Evolutionary conservation across 352 stramenopile species (phyloP), one percentile per base, ranked within the genome.

Genomic region (Globisporangium megalacanthum): DNA sequence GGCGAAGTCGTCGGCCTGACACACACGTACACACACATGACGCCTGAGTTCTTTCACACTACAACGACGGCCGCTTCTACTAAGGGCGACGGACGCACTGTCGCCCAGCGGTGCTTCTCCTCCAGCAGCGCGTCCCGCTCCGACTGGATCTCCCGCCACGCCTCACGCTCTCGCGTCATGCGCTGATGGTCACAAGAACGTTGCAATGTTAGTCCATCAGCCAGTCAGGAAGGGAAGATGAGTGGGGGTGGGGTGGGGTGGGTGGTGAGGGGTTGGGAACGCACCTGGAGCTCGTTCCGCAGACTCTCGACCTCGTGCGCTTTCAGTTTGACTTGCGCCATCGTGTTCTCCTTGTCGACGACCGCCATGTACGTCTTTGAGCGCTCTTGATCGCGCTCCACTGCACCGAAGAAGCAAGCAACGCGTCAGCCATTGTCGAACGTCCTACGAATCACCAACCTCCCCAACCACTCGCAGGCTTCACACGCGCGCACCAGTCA

Each of bases 31-130:
- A 15, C n/a, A 36, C 55, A 33, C 25, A 39, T 19, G 7, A 41
- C 37, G 48, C 7, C n/a, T 49, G 8, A 49, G 19, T 6, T 15
- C 7, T 15, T 19, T 13, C 35, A 39, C 35, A 13, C 7, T 13
- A 13, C 6, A 39, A 13, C 35, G 35, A 39, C 35, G 6, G 35
- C 7, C 35, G 35, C 35, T 13, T 39, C 35, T 13, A 13, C 35
- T 13, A 13, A 39, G 2, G 35, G 10, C 6, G 35, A 20, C 10
- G 14, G 15, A 60, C 67, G 19, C 59, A 89, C 80, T 79, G 89
- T 85, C 33, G 79, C 79, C 83, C 83, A 94, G 11, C 82, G 81
- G 60, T 94, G 83, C 49, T 94, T 94, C 67, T 94, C 83, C 62
- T 92, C 77, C 8, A 92, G 52, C 14, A 94, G 54, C 10, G 75